phyloP scores from a whole-genome alignment of 2,329 filamentous ascomycete species.

The Phialocephala subalpina region DNA sequence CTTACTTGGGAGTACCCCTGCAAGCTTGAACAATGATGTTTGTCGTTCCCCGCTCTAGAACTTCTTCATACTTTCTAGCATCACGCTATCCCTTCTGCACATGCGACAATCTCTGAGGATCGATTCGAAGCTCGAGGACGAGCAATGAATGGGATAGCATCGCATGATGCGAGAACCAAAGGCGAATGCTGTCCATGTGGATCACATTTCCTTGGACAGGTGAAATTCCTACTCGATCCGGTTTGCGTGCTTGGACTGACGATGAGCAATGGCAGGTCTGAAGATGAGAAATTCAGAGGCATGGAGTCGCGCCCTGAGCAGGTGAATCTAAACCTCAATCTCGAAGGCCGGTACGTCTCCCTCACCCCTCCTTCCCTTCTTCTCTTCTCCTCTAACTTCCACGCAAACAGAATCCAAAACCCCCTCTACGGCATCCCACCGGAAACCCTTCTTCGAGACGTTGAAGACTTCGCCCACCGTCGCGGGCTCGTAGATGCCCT shows the following conservation, averaged over 20 bases:
- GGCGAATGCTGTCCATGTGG: constrained; percentile 2
- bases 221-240: not conserved
- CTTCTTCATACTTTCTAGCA: not conserved
- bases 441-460: constrained; percentile 59
- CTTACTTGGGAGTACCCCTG: not conserved
- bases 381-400: constrained; percentile 9
- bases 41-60: not conserved
- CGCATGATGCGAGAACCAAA: constrained; percentile 3
- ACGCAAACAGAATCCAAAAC: constrained; percentile 57
- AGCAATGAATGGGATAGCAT: not conserved
- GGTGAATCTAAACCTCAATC: constrained; percentile 35
- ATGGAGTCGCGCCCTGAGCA: constrained; percentile 15
- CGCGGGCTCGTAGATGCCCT: constrained; percentile 67
- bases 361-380: not conserved
- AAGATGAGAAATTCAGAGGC: constrained; percentile 1
- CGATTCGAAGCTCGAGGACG: not conserved
- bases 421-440: constrained; percentile 63
- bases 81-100: not conserved
- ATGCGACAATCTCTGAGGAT: not conserved
- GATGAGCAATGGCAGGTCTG: not conserved
- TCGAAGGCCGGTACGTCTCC: constrained; percentile 31
- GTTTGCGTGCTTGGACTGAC: not conserved
- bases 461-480: constrained; percentile 65
- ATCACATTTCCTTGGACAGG: not conserved
- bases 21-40: not conserved